Percentiles rank a stretch among this genome's conserved stretches.
phyloP scores from a whole-genome alignment of 176 grass and related monocot genomes.

The Carex pumila region DNA sequence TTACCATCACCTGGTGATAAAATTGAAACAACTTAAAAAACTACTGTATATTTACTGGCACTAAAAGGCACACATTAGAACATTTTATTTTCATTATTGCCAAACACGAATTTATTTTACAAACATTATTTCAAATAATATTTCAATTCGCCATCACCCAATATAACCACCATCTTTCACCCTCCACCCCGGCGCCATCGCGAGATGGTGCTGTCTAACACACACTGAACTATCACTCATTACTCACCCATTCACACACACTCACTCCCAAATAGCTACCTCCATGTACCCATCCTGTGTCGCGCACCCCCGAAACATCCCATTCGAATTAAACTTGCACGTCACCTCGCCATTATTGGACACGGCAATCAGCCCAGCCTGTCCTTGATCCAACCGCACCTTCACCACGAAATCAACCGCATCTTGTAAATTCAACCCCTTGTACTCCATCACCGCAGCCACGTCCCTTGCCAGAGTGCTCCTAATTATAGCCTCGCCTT shows the following conservation, averaged over 20 bases:
- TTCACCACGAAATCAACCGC: conserved; percentile 68
- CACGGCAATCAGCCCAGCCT: conserved; percentile 72
- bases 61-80: no score
- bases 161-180: neutral
- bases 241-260: no score
- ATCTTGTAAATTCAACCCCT: conserved; percentile 53
- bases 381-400: conserved; percentile 58
- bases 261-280: conserved; percentile 82
- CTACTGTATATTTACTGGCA: no score
- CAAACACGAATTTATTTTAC: neutral
- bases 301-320: conserved; percentile 79
- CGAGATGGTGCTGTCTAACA: neutral
- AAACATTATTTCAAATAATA: neutral
- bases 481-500: conserved; percentile 92
- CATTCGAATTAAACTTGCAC: conserved; percentile 60
- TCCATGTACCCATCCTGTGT: conserved; percentile 87
- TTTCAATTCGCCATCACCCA: neutral
- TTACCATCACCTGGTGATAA: no score
- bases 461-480: conserved; percentile 76
- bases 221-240: no score
- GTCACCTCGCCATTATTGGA: conserved; percentile 59
- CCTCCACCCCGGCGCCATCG: neutral
- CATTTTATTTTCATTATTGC: neutral
- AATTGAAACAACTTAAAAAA: no score
- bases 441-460: conserved; percentile 89